Evolutionary conservation across 805 yeast species (phyloP).

Genomic region (Cyberlindnera maritima): DNA sequence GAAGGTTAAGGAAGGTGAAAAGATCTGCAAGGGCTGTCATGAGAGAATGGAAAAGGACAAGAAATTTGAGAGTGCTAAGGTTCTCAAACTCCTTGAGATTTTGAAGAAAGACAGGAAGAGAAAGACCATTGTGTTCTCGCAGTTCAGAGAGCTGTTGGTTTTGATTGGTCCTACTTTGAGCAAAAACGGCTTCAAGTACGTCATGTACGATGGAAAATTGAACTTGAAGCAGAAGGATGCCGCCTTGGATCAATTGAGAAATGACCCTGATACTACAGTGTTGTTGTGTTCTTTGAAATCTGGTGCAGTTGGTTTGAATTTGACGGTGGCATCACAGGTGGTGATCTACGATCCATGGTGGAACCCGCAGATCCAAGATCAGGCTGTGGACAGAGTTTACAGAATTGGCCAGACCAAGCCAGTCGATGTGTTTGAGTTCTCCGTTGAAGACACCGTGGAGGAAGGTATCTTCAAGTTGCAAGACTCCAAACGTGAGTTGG

Average conservation of each 20-base stretch:
- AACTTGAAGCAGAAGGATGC: constrained; percentile 28
- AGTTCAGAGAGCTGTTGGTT: constrained; percentile 36
- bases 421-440: constrained; percentile 74
- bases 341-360: constrained; percentile 95
- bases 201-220: constrained; percentile 37
- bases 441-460: constrained; percentile 76
- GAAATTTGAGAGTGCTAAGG: constrained; percentile 33
- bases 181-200: constrained; percentile 30
- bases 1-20: constrained; percentile 11
- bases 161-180: constrained; percentile 30
- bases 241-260: constrained; percentile 29
- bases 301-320: constrained; percentile 89
- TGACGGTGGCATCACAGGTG: constrained; percentile 79
- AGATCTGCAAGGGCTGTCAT: constrained; percentile 17
- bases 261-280: constrained; percentile 33
- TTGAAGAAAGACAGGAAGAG: constrained; percentile 32
- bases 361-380: constrained; percentile 88
- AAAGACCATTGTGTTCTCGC: constrained; percentile 46
- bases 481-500: constrained; percentile 70
- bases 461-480: constrained; percentile 82
- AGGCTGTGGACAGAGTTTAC: constrained; percentile 89
- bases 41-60: constrained; percentile 18
- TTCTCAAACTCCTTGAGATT: constrained; percentile 32
- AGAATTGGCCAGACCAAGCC: constrained; percentile 78
- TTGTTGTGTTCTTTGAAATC: constrained; percentile 77